Percentiles rank a stretch among this genome's conserved stretches.
Conservation (phyloP, 805 yeast species). For the Zygosaccharomyces gambellarensis region DNA sequence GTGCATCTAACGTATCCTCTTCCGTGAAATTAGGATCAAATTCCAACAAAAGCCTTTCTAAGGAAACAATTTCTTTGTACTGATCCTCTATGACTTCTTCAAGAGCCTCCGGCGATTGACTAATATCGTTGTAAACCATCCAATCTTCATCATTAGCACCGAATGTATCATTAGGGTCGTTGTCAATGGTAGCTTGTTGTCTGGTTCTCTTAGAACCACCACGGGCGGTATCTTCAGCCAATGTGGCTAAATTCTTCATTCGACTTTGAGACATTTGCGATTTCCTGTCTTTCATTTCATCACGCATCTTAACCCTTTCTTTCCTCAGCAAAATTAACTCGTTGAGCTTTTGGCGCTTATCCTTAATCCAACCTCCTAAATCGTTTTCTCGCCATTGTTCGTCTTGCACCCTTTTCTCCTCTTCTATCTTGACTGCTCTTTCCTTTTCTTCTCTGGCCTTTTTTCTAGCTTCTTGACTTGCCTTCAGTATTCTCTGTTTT, state of each 20-base stretch:
- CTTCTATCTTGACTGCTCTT: conserved; percentile 54
- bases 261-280: conserved; percentile 88
- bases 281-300: conserved; percentile 80
- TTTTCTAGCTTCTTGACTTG: conserved; percentile 83
- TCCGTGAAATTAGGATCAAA: conserved; percentile 80
- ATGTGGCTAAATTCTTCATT: conserved; percentile 83
- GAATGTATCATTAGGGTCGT: conserved; percentile 88
- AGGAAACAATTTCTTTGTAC: conserved; percentile 48
- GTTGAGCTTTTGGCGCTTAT: conserved; percentile 58
- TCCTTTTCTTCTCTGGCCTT: conserved; percentile 76
- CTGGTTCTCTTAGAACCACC: conserved; percentile 44
- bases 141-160: conserved; percentile 96
- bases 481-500: conserved; percentile 74
- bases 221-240: conserved; percentile 65
- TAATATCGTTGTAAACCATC: conserved; percentile 82
- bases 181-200: conserved; percentile 66
- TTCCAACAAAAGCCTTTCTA: conserved; percentile 74
- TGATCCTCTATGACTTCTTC: conserved; percentile 79
- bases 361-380: conserved; percentile 72
- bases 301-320: conserved; percentile 64
- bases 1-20: conserved; percentile 78
- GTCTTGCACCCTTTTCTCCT: conserved; percentile 61
- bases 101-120: conserved; percentile 55
- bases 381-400: conserved; percentile 72
- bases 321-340: conserved; percentile 55